phyloP scores from a whole-genome alignment of 805 yeast genomes.

The Torulaspora microellipsoides region DNA sequence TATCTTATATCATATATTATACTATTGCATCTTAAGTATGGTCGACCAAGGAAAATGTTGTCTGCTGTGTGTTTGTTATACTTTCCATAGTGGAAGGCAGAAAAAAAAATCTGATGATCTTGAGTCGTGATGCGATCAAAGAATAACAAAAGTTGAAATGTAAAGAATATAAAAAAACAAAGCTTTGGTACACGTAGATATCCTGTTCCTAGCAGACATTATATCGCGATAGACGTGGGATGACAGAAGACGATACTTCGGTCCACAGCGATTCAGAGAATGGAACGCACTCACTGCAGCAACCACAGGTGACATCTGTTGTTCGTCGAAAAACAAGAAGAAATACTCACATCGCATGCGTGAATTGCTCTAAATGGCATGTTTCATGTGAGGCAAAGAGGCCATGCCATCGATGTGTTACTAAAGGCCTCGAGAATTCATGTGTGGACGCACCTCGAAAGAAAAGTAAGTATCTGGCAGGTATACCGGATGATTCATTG shows the following conservation, averaged over 20 bases:
- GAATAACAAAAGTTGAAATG: no score
- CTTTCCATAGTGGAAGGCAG: no score
- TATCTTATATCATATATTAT: no score
- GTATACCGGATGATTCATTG: constrained; percentile 41
- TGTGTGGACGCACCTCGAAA: constrained; percentile 91
- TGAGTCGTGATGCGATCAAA: no score
- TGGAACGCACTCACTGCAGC: constrained; percentile 1
- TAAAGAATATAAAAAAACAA: no score
- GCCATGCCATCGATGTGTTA: constrained; percentile 77
- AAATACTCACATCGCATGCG: constrained; percentile 84
- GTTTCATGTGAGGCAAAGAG: constrained; percentile 82
- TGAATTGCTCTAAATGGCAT: constrained; percentile 86
- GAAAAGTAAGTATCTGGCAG: constrained; percentile 72
- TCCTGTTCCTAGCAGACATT: no score
- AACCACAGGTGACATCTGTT: neutral
- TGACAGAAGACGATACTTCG: neutral
- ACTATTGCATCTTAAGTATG: no score
- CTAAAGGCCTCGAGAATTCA: constrained; percentile 58
- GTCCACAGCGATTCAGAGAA: neutral
- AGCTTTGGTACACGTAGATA: no score
- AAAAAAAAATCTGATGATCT: no score
- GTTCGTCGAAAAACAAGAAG: constrained; percentile 12
- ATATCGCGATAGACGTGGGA: neutral
- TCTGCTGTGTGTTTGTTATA: no score
- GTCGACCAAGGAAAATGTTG: no score